Percentiles rank a stretch among this genome's conserved stretches.
phyloP scores from a whole-genome alignment of 2,329 filamentous ascomycete genomes.

The Incumbomyces delicatus region DNA sequence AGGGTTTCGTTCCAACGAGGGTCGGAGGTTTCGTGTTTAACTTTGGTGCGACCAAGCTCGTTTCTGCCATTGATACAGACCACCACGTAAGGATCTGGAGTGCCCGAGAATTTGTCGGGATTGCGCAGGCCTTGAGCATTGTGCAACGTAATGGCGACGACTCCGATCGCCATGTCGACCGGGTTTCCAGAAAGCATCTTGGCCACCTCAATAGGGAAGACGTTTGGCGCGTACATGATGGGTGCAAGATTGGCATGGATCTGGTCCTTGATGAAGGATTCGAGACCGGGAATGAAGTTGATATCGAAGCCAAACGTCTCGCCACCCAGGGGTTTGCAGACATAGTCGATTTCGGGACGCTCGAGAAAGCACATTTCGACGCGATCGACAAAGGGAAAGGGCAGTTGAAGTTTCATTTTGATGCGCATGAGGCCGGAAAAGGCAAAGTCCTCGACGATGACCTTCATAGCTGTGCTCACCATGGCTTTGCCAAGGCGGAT shows the following conservation, averaged over 20 bases:
- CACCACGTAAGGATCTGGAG: slow-evolving; percentile 78
- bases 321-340: slow-evolving; percentile 93
- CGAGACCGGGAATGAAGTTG: slow-evolving; percentile 94
- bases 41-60: slow-evolving; percentile 81
- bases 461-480: slow-evolving; percentile 91
- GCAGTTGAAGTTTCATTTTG: slow-evolving; percentile 93
- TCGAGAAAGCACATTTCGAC: slow-evolving; percentile 93
- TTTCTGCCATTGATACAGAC: slow-evolving; percentile 76
- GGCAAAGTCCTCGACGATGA: slow-evolving; percentile 96
- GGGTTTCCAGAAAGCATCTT: slow-evolving; percentile 94
- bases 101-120: slow-evolving; percentile 83
- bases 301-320: slow-evolving; percentile 96
- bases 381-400: slow-evolving; percentile 90
- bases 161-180: slow-evolving; percentile 91
- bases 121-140: slow-evolving; percentile 91
- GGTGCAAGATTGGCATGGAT: slow-evolving; percentile 88
- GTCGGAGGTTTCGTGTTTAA: slow-evolving; percentile 69
- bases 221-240: slow-evolving; percentile 97
- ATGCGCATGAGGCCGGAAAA: slow-evolving; percentile 93
- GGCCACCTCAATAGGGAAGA: slow-evolving; percentile 95
- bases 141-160: slow-evolving; percentile 83
- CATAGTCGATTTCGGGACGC: slow-evolving; percentile 83
- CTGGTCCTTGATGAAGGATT: slow-evolving; percentile 88
- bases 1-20: slow-evolving; percentile 95
- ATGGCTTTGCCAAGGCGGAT: slow-evolving; percentile 91